These are phyloP conservation scores for Corrigiola litoralis DNA, from an alignment of 179 eudicot species.

Conservation along the genomic window DNA sequence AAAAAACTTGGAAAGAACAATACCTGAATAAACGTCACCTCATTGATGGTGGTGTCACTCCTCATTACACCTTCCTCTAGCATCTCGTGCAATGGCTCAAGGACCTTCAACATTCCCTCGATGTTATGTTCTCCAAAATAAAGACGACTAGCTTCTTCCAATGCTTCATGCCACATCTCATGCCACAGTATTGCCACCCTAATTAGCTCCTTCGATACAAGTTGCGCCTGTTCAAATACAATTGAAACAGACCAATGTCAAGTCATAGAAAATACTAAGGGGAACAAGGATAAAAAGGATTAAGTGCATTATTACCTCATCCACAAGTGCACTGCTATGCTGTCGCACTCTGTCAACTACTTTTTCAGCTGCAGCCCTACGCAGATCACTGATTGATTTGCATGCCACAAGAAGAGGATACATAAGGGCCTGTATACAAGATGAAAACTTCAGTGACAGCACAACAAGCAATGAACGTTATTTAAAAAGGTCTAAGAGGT, in stretches of 20 bases:
- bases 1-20: neutral
- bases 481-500: neutral
- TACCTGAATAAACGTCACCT: constrained; percentile 87
- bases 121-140: constrained; percentile 91
- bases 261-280: neutral
- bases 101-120: constrained; percentile 92
- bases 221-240: constrained; percentile 67
- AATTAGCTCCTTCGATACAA: constrained; percentile 90
- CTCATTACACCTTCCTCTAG: constrained; percentile 82
- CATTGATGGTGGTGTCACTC: constrained; percentile 68
- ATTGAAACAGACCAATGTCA: neutral
- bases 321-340: constrained; percentile 89
- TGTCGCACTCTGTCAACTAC: constrained; percentile 96
- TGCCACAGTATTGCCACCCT: constrained; percentile 99
- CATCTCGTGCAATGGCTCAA: constrained; percentile 92
- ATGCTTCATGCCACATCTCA: constrained; percentile 98
- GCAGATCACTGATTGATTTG: constrained; percentile 88
- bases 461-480: neutral
- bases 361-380: constrained; percentile 91
- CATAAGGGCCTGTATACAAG: constrained; percentile 80
- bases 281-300: neutral
- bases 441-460: neutral
- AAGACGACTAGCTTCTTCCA: constrained; percentile 98
- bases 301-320: constrained; percentile 53
- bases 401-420: constrained; percentile 99